A percentile compares a stretch with the other conserved stretches of the same genome.
phyloP scores from a whole-genome alignment of 116 monocot species.

The Phalaenopsis hybrid region DNA sequence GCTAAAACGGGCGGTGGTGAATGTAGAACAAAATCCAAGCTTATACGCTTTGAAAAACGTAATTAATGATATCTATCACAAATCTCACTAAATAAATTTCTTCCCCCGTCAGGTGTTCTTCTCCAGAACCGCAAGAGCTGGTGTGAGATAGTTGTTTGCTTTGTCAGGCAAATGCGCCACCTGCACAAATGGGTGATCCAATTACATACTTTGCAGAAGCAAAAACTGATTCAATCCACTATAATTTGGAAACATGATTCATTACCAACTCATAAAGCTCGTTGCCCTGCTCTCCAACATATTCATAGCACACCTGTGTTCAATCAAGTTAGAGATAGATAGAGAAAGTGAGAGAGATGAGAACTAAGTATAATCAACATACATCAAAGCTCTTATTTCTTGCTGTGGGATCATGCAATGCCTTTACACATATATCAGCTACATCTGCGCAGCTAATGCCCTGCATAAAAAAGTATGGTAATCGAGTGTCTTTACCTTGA shows the following conservation, averaged over 20 bases:
- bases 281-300: slow-evolving; percentile 73
- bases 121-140: slow-evolving; percentile 85
- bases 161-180: slow-evolving; percentile 99
- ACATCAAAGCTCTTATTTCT: slow-evolving; percentile 99
- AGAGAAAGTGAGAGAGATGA: background rate
- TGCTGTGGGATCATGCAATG: slow-evolving; percentile 94
- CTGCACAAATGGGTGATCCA: slow-evolving; percentile 26
- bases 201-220: background rate
- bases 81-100: background rate
- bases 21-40: background rate
- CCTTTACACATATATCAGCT: slow-evolving; percentile 98
- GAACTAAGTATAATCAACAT: slow-evolving; percentile 12
- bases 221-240: background rate
- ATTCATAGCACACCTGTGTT: slow-evolving; percentile 87
- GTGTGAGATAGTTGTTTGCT: slow-evolving; percentile 97
- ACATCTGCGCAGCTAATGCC: slow-evolving; percentile 98
- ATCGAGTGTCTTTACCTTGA: background rate
- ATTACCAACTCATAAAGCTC: slow-evolving; percentile 93
- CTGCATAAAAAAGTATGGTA: slow-evolving; percentile 30
- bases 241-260: background rate
- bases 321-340: background rate
- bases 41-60: background rate
- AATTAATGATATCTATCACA: background rate
- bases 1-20: background rate
- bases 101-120: slow-evolving; percentile 69